Conservation (phyloP, 108 stramenopile genomes). For the Nitzschia putrida region DNA sequence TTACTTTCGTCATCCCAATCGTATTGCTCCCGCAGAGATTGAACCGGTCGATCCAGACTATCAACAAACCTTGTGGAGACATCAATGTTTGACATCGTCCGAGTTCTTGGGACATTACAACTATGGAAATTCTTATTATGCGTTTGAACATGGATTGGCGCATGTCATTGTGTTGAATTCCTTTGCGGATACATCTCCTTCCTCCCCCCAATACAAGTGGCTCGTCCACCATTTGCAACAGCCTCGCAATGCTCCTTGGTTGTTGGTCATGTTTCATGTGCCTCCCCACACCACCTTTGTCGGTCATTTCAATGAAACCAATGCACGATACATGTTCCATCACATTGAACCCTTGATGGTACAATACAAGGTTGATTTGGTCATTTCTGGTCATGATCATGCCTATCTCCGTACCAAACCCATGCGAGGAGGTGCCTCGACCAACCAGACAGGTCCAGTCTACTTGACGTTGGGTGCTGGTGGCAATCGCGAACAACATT, state of each 20-base stretch:
- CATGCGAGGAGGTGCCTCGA: slow-evolving; percentile 37
- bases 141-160: slow-evolving; percentile 69
- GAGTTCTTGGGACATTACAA: slow-evolving; percentile 62
- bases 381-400: slow-evolving; percentile 91
- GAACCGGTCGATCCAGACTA: slow-evolving; percentile 39
- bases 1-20: slow-evolving; percentile 76
- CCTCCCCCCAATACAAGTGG: slow-evolving; percentile 71
- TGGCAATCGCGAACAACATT: slow-evolving; percentile 82
- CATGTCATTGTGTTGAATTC: slow-evolving; percentile 80
- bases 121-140: slow-evolving; percentile 84
- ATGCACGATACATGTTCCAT: slow-evolving; percentile 49
- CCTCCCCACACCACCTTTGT: slow-evolving; percentile 82
- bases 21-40: slow-evolving; percentile 30
- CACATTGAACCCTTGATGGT: slow-evolving; percentile 77
- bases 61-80: slow-evolving; percentile 26
- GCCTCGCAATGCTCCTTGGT: slow-evolving; percentile 78
- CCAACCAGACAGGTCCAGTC: slow-evolving; percentile 49
- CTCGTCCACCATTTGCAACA: slow-evolving; percentile 43
- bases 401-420: slow-evolving; percentile 81
- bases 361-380: slow-evolving; percentile 80
- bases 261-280: slow-evolving; percentile 76
- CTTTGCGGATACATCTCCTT: slow-evolving; percentile 52
- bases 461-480: slow-evolving; percentile 93
- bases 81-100: slow-evolving; percentile 31
- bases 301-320: slow-evolving; percentile 65